Evolutionary conservation across 257 asterid species (phyloP).

Genomic region (Gentiana dahurica): DNA sequence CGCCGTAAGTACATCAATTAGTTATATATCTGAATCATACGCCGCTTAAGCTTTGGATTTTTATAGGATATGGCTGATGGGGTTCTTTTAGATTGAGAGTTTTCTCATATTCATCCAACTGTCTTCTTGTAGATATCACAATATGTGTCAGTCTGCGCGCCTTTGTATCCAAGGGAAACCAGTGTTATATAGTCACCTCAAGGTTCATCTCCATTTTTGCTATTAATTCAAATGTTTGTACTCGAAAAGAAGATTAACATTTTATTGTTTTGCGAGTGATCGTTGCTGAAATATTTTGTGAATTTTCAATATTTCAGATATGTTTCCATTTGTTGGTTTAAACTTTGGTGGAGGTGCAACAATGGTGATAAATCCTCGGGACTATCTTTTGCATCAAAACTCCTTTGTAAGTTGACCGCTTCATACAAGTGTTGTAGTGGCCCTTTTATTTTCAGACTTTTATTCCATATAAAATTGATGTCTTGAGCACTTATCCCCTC

Average conservation of each 20-base stretch:
- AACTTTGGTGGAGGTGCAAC: conserved; percentile 87
- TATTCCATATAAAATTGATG: no score
- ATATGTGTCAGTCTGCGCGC: conserved; percentile 52
- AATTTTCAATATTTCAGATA: conserved; percentile 40
- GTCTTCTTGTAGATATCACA: conserved; percentile 45
- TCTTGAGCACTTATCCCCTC: no score
- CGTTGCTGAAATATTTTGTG: conserved; percentile 5
- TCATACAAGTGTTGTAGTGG: neutral
- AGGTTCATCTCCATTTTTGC: conserved; percentile 33
- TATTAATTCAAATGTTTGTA: neutral
- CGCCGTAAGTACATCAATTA: conserved; percentile 42
- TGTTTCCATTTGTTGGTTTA: conserved; percentile 69
- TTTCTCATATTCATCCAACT: neutral
- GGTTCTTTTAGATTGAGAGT: neutral
- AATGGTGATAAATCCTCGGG: conserved; percentile 70
- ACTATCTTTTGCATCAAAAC: conserved; percentile 90
- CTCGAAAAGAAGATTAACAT: no score
- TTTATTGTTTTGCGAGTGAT: no score
- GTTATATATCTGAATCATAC: conserved; percentile 1
- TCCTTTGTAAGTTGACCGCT: conserved; percentile 56
- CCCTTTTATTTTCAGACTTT: no score
- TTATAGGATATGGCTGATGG: neutral
- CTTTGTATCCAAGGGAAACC: conserved; percentile 54
- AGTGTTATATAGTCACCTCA: conserved; percentile 68
- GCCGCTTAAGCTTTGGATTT: no score